Evolutionary conservation across 148 eudicot species (phyloP), one percentile per base, ranked within the genome.

Genomic region (Rhododendron ferrugineum): DNA sequence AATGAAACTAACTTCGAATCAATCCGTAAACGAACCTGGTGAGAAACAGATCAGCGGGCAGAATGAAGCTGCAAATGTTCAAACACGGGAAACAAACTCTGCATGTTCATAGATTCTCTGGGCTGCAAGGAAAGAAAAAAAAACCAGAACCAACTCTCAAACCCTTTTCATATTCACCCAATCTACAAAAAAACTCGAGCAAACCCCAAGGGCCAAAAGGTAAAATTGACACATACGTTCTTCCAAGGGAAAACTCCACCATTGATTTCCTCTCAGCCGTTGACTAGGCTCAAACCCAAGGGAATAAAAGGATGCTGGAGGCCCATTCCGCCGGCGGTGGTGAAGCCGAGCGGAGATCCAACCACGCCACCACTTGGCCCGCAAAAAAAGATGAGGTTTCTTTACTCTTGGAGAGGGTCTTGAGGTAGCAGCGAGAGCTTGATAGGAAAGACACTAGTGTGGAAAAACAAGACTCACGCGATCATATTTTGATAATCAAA

Each of bases 41-140:
- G 52, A 49, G 52, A 11, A 49, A 49, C 52, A 49, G 52, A 49
- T 49, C 2, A 15, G 52, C 15, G 15, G 15, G 52, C 52, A 49
- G 14, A 49, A 49, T 49, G 52, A 74, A 28, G 92, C 88, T n/a
- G 50, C 89, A 90, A 85, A 47, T 88, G 90, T 40, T 91, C 93
- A 80, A 91, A 90, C 56, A 78, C 76, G 0, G 90, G 89, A 87
- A 88, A 90, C 78, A 90, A 82, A 70, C 44, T 89, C 74, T 86
- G 83, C 88, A 88, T 88, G 79, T 86, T 87, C 64, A 81, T 62
- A 11, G 86, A 81, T 56, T 85, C 93, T 79, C 89, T 79, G 28
- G 90, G 90, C 93, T 90, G 88, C 88, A 84, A 20, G n/a, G n/a
- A n/a, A n/a, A n/a, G n/a, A 37, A 37, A 37, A 2, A 3, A 77